Conservation (phyloP, 495 filamentous ascomycete genomes). For the Talaromyces adpressus region DNA sequence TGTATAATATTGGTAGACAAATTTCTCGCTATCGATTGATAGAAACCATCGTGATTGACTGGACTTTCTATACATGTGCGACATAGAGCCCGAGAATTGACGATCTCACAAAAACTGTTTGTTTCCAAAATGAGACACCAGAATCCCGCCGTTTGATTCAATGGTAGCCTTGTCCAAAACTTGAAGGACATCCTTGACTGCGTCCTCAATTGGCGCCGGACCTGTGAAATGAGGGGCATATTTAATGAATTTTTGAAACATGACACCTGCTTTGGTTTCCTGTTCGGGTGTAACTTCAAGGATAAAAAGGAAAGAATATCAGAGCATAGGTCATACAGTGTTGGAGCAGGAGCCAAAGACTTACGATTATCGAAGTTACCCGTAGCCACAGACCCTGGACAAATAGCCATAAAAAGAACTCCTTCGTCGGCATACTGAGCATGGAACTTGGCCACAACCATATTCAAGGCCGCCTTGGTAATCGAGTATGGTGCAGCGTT, state of each 20-base stretch:
- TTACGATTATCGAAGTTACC: constrained; percentile 22
- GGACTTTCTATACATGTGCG: neutral
- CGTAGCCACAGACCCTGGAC: constrained; percentile 40
- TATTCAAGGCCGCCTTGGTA: constrained; percentile 40
- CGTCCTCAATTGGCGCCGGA: constrained; percentile 31
- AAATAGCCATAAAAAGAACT: constrained; percentile 42
- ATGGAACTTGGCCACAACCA: constrained; percentile 38
- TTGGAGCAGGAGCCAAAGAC: constrained; percentile 4
- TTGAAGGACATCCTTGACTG: constrained; percentile 28
- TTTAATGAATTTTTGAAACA: constrained; percentile 23
- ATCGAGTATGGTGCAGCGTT: constrained; percentile 23
- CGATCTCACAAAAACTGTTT: constrained; percentile 26
- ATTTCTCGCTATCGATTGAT: neutral
- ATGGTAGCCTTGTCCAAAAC: constrained; percentile 39
- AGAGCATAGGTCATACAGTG: neutral
- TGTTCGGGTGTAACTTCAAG: constrained; percentile 32
- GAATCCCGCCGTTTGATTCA: constrained; percentile 42
- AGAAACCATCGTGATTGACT: neutral
- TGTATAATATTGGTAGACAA: too few species aligned
- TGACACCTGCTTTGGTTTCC: constrained; percentile 16
- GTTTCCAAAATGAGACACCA: constrained; percentile 48
- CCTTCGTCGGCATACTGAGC: constrained; percentile 44
- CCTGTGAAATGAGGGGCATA: constrained; percentile 47
- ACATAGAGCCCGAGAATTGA: neutral
- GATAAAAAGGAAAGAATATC: neutral